A percentile compares a stretch with the other conserved stretches of the same genome.
Conservation (phyloP, 2,329 filamentous ascomycete species). For the Nannizziopsis arthrosporioides region DNA sequence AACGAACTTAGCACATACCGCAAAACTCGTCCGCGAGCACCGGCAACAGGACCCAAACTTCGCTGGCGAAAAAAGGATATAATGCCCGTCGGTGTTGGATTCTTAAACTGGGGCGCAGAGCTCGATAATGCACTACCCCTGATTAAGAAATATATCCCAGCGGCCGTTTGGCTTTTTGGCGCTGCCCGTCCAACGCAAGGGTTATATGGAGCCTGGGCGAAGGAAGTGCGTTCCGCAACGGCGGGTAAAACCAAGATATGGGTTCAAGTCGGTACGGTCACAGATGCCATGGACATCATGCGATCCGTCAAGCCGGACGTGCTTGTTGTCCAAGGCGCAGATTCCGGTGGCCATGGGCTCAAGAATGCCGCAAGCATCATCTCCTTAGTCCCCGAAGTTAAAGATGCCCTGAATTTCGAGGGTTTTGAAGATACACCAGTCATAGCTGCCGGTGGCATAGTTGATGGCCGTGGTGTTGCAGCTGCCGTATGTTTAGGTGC, state of each 20-base stretch:
- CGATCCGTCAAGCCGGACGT: constrained; percentile 34
- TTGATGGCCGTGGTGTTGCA: constrained; percentile 41
- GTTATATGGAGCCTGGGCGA: constrained; percentile 29
- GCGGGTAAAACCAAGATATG: constrained; percentile 37
- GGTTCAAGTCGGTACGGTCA: constrained; percentile 43
- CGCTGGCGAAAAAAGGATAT: constrained; percentile 7
- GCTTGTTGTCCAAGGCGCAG: constrained; percentile 43
- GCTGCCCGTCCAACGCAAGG: constrained; percentile 22
- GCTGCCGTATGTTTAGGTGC: constrained; percentile 44
- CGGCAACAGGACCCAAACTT: neutral
- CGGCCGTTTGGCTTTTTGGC: constrained; percentile 34
- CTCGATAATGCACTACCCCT: constrained; percentile 21
- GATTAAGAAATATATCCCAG: constrained; percentile 25
- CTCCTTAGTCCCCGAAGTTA: constrained; percentile 41
- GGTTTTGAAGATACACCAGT: constrained; percentile 31
- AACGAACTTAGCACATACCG: constrained; percentile 22
- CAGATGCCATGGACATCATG: constrained; percentile 35
- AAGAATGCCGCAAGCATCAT: constrained; percentile 37
- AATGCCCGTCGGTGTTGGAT: constrained; percentile 32
- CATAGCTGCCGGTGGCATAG: constrained; percentile 44
- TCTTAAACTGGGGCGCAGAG: constrained; percentile 30
- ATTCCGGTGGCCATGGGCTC: constrained; percentile 45
- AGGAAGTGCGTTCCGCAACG: constrained; percentile 29
- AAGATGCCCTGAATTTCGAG: constrained; percentile 28
- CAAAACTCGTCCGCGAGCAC: constrained; percentile 15